These are phyloP conservation scores for Tetracentron sinense DNA, from an alignment of 164 flowering plant genomes.

Conservation along the genomic window DNA sequence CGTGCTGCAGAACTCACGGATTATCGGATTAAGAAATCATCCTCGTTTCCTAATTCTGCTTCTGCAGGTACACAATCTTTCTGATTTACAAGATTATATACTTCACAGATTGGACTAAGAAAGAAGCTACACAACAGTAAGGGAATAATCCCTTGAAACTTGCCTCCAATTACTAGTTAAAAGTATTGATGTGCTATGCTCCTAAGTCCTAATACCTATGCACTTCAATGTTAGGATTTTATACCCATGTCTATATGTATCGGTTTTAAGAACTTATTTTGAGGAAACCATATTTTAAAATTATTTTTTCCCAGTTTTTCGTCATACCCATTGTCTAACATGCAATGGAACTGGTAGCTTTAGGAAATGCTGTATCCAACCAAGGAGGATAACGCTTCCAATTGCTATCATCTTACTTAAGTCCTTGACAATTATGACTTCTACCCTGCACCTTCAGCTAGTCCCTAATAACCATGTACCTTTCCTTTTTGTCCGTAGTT, in stretches of 20 bases:
- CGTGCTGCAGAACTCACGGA: conserved; percentile 96
- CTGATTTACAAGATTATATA: background rate
- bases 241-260: too few species aligned
- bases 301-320: too few species aligned
- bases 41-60: conserved; percentile 23
- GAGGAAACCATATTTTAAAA: background rate
- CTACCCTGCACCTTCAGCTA: background rate
- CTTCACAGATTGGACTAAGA: background rate
- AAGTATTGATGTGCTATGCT: background rate
- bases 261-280: background rate
- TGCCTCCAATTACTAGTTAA: background rate
- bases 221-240: too few species aligned
- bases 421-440: background rate
- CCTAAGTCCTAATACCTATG: too few species aligned
- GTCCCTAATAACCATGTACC: background rate
- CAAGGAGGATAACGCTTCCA: background rate
- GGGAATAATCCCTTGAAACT: background rate
- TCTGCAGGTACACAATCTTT: conserved; percentile 36
- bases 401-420: background rate
- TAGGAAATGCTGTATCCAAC: background rate
- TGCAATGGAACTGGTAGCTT: background rate
- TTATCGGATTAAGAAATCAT: conserved; percentile 50
- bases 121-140: background rate
- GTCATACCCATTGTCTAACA: background rate
- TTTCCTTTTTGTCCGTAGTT: background rate